phyloP scores from a whole-genome alignment of 2,329 filamentous ascomycete genomes.

The Neofusicoccum kwambonambiense region DNA sequence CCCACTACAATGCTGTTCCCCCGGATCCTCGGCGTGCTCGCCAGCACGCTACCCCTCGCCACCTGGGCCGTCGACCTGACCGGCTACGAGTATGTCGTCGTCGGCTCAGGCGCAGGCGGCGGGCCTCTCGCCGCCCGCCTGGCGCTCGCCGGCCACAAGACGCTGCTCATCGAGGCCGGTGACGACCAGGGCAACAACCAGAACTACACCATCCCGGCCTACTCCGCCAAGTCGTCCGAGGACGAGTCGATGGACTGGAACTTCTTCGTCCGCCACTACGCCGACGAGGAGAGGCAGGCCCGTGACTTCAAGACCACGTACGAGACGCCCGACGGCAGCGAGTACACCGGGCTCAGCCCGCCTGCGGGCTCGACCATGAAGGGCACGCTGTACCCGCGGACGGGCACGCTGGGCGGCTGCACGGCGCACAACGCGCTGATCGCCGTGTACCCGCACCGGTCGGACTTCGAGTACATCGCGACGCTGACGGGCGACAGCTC shows the following conservation, averaged over 20 bases:
- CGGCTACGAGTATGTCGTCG: conserved; percentile 61
- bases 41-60: neutral
- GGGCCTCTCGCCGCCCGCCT: conserved; percentile 59
- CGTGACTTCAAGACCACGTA: conserved; percentile 61
- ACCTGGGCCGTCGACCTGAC: neutral
- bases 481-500: conserved; percentile 59
- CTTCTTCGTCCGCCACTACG: conserved; percentile 63
- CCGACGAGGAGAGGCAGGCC: conserved; percentile 53
- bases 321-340: conserved; percentile 48
- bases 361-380: conserved; percentile 52
- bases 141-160: conserved; percentile 57
- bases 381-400: conserved; percentile 59
- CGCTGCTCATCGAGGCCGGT: conserved; percentile 60
- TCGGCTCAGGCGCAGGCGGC: conserved; percentile 61
- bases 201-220: conserved; percentile 56
- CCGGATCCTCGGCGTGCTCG: neutral
- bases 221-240: conserved; percentile 55
- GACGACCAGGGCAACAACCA: conserved; percentile 53
- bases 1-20: neutral
- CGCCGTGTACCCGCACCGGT: conserved; percentile 58
- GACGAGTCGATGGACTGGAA: conserved; percentile 61
- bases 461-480: conserved; percentile 60
- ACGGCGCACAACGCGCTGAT: conserved; percentile 63
- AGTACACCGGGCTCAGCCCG: conserved; percentile 55
- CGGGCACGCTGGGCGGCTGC: conserved; percentile 58